A percentile compares a stretch with the other conserved stretches of the same genome.
phyloP scores from a whole-genome alignment of 73 alveolate genomes.

The Paramecium pentaurelia region DNA sequence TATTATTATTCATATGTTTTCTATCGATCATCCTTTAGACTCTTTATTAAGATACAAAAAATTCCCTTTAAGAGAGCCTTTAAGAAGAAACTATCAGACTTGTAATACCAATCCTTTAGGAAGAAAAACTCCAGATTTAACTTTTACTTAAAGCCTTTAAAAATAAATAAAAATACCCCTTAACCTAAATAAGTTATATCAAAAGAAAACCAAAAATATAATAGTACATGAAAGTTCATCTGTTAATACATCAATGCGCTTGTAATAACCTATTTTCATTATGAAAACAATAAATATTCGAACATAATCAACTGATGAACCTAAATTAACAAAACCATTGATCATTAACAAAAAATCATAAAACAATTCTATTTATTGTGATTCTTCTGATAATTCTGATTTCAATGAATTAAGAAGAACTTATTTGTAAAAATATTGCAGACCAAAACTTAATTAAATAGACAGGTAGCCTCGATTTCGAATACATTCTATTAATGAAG shows the following conservation, averaged over 20 bases:
- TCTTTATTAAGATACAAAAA: not conserved
- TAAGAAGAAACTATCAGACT: not conserved
- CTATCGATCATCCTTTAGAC: not conserved
- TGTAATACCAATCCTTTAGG: not conserved
- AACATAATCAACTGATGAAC: not conserved
- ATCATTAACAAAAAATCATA: not conserved
- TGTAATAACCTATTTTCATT: not conserved
- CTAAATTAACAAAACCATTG: not conserved
- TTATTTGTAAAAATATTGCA: not conserved
- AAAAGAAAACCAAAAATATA: not conserved
- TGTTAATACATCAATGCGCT: not conserved
- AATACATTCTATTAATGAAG: not conserved
- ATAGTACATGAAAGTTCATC: not conserved
- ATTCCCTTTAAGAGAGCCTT: constrained; percentile 21
- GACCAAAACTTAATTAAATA: not conserved
- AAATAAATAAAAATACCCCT: not conserved
- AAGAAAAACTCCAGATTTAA: not conserved
- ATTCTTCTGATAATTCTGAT: not conserved
- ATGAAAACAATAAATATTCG: not conserved
- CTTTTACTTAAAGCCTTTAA: not conserved
- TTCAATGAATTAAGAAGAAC: not conserved
- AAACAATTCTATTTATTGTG: not conserved
- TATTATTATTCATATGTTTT: not conserved
- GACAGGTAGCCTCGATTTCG: not conserved
- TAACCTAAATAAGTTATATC: not conserved